These are phyloP conservation scores for Martiniozyma abietophila DNA, from an alignment of 805 yeast species.

Conservation along the genomic window DNA sequence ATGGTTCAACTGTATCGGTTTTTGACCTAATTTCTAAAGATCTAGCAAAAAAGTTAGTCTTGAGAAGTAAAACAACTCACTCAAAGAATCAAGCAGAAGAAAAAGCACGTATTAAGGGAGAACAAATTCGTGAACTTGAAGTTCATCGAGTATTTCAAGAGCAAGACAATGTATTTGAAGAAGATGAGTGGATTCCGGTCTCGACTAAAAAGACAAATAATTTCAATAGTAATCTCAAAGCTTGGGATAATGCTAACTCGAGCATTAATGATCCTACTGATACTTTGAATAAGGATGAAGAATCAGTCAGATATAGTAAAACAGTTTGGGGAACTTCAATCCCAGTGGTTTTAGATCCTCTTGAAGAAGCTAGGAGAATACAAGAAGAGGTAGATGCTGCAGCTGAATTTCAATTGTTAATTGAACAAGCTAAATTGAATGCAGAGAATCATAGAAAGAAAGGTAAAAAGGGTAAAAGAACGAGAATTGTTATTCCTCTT, in stretches of 20 bases:
- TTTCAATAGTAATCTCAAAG: constrained; percentile 29
- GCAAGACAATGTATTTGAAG: not conserved
- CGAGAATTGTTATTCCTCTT: constrained; percentile 10
- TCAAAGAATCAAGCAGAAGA: constrained; percentile 52
- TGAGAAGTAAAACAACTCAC: constrained; percentile 42
- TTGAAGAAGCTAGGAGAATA: constrained; percentile 23
- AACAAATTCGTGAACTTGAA: constrained; percentile 11
- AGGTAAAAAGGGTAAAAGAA: constrained; percentile 36
- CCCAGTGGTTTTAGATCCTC: constrained; percentile 30
- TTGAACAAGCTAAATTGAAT: constrained; percentile 32
- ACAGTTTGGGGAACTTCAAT: constrained; percentile 76
- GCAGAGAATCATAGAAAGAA: constrained; percentile 28
- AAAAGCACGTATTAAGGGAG: constrained; percentile 17
- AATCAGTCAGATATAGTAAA: constrained; percentile 22
- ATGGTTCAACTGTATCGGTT: constrained; percentile 33
- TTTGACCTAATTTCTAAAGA: constrained; percentile 33
- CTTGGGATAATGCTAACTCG: constrained; percentile 12
- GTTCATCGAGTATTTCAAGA: constrained; percentile 5
- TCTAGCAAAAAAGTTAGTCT: constrained; percentile 47
- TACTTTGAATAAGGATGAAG: constrained; percentile 6
- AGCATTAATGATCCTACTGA: constrained; percentile 8
- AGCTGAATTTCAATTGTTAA: constrained; percentile 39
- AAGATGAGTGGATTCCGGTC: not conserved
- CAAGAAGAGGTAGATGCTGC: constrained; percentile 36
- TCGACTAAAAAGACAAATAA: constrained; percentile 10